phyloP scores from a whole-genome alignment of 257 asterid species.

The Henckelia pumila region DNA sequence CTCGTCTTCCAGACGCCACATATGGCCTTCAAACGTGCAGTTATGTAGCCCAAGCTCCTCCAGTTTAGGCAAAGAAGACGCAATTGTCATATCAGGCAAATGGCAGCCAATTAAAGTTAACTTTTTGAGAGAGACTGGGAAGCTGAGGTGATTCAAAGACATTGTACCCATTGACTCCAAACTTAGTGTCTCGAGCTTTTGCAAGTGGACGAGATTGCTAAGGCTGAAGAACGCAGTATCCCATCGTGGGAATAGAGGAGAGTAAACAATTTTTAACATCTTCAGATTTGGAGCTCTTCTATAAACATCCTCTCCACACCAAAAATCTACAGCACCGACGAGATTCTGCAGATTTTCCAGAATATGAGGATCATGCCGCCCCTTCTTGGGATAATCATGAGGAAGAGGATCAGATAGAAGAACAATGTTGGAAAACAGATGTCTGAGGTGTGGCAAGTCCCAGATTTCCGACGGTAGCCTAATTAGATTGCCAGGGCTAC shows the following conservation, averaged over 20 bases:
- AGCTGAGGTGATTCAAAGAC: constrained; percentile 22
- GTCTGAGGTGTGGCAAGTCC: too few species aligned
- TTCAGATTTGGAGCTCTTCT: constrained; percentile 36
- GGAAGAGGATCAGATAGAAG: constrained; percentile 25
- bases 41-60: constrained; percentile 28
- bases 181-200: constrained; percentile 28
- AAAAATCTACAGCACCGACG: constrained; percentile 19
- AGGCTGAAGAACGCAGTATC: constrained; percentile 1
- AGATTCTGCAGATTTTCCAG: constrained; percentile 34
- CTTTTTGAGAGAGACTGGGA: constrained; percentile 18
- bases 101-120: constrained; percentile 25
- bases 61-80: constrained; percentile 8
- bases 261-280: constrained; percentile 18
- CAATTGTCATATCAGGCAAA: constrained; percentile 24
- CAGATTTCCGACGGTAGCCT: too few species aligned
- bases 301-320: constrained; percentile 29
- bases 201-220: constrained; percentile 12
- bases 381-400: background rate
- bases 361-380: background rate
- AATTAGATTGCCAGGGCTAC: too few species aligned
- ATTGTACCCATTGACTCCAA: constrained; percentile 31
- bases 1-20: constrained; percentile 15
- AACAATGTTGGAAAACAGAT: too few species aligned
- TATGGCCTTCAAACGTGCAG: constrained; percentile 23
- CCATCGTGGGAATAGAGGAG: background rate